Conservation (phyloP, 352 stramenopile genomes). For the Globisporangium polare region DNA sequence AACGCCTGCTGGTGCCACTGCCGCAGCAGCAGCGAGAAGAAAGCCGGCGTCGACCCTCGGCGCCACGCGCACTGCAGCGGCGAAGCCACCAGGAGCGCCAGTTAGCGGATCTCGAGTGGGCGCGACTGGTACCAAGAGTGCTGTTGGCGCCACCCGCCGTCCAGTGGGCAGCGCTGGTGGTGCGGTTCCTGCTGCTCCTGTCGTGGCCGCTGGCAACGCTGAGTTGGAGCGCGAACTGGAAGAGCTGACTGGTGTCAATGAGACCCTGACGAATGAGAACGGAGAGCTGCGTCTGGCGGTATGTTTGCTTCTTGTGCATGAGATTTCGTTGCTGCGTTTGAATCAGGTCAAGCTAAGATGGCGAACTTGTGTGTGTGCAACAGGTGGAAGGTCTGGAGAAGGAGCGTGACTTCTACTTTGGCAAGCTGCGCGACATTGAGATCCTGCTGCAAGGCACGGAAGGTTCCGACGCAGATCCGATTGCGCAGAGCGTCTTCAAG, state of each 20-base stretch:
- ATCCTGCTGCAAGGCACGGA: conserved; percentile 89
- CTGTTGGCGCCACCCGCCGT: conserved; percentile 24
- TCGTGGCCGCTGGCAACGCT: conserved; percentile 25
- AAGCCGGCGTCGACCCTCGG: conserved; percentile 33
- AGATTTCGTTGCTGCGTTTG: neutral
- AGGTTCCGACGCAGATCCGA: conserved; percentile 46
- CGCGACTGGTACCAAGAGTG: conserved; percentile 6
- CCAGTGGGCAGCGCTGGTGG: conserved; percentile 24
- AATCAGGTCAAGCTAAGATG: conserved; percentile 3
- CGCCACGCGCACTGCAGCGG: conserved; percentile 19
- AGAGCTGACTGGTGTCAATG: conserved; percentile 60
- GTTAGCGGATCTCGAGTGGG: conserved; percentile 25
- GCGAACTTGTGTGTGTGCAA: neutral
- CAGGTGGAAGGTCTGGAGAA: conserved; percentile 89
- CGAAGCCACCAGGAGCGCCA: conserved; percentile 47
- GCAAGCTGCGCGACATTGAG: conserved; percentile 98
- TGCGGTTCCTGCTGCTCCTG: conserved; percentile 12
- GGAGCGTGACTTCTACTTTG: conserved; percentile 99
- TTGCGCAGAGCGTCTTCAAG: conserved; percentile 79
- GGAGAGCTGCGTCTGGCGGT: conserved; percentile 72
- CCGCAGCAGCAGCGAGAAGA: conserved; percentile 30
- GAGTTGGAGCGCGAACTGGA: conserved; percentile 73
- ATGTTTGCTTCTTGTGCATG: conserved; percentile 8
- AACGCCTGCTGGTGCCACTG: conserved; percentile 10
- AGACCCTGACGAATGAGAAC: conserved; percentile 73